phyloP scores from a whole-genome alignment of 2,329 filamentous ascomycete species.

The Zymoseptoria pseudotritici region DNA sequence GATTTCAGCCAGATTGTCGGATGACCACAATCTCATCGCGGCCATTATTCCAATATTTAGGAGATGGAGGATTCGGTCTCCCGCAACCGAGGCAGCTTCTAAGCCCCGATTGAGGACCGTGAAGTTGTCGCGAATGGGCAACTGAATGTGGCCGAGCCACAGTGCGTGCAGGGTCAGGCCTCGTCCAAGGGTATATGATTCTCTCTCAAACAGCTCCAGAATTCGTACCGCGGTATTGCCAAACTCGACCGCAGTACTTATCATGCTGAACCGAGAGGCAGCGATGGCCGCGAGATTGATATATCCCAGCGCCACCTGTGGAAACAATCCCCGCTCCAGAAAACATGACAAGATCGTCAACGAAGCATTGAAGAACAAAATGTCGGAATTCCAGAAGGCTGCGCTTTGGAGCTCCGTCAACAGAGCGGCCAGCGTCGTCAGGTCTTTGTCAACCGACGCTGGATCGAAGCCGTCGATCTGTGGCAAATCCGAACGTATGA shows the following conservation, averaged over 20 bases:
- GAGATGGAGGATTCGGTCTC: constrained; percentile 65
- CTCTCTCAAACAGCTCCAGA: constrained; percentile 55
- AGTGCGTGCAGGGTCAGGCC: constrained; percentile 62
- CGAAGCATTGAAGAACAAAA: constrained; percentile 63
- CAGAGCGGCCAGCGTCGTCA: constrained; percentile 61
- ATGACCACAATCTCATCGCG: constrained; percentile 60
- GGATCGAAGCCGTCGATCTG: constrained; percentile 7
- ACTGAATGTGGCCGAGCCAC: constrained; percentile 63
- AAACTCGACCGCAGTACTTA: constrained; percentile 59
- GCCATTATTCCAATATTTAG: constrained; percentile 63
- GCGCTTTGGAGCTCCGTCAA: constrained; percentile 38
- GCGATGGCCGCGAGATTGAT: constrained; percentile 61
- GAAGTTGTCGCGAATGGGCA: constrained; percentile 52
- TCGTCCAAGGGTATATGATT: constrained; percentile 57
- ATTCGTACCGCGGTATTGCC: constrained; percentile 57
- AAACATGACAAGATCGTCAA: constrained; percentile 61
- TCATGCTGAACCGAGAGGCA: constrained; percentile 62
- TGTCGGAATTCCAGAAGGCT: constrained; percentile 63
- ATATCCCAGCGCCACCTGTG: constrained; percentile 62
- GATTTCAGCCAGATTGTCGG: constrained; percentile 61
- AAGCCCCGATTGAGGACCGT: constrained; percentile 57
- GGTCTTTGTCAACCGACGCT: constrained; percentile 44
- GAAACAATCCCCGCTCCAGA: constrained; percentile 56
- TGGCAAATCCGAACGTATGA: constrained; percentile 15
- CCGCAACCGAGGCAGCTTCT: constrained; percentile 58